Conservation (phyloP, 306 rosid genomes). For the Lagenaria siceraria region DNA sequence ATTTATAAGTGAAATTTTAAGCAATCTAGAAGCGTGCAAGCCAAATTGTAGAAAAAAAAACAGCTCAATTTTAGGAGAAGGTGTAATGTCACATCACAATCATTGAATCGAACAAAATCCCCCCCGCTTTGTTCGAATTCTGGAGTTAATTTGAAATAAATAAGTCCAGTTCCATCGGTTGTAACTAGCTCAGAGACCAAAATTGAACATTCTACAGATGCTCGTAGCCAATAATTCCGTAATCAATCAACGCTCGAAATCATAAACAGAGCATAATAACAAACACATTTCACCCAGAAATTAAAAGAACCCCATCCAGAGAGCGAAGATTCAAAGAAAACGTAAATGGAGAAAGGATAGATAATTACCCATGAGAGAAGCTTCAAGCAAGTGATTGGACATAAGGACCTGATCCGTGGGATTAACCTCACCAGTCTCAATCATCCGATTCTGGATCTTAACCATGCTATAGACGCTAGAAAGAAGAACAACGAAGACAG, state of each 20-base stretch:
- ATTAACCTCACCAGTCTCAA: slow-evolving; percentile 46
- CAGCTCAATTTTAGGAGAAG: not conserved
- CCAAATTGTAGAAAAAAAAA: not conserved
- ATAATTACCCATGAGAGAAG: slow-evolving; percentile 80
- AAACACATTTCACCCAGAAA: not conserved
- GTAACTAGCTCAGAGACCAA: not conserved
- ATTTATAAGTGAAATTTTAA: not conserved
- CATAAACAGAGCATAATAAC: not conserved
- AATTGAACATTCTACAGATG: not conserved
- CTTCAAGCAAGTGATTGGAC: slow-evolving; percentile 75
- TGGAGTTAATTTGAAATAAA: not conserved
- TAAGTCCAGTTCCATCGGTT: not conserved
- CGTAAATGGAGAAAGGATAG: not conserved
- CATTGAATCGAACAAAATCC: not conserved
- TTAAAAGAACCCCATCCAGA: not conserved
- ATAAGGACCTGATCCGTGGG: slow-evolving; percentile 89
- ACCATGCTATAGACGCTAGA: slow-evolving; percentile 51
- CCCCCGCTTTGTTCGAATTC: not conserved
- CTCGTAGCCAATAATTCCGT: not conserved
- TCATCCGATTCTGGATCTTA: slow-evolving; percentile 46
- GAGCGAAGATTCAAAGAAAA: not conserved
- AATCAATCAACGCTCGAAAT: not conserved
- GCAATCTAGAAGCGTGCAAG: not conserved
- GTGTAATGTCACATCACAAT: not conserved
- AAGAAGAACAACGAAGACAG: slow-evolving; percentile 41